Evolutionary conservation across 306 rosid species (phyloP).

Genomic region (Geum urbanum): DNA sequence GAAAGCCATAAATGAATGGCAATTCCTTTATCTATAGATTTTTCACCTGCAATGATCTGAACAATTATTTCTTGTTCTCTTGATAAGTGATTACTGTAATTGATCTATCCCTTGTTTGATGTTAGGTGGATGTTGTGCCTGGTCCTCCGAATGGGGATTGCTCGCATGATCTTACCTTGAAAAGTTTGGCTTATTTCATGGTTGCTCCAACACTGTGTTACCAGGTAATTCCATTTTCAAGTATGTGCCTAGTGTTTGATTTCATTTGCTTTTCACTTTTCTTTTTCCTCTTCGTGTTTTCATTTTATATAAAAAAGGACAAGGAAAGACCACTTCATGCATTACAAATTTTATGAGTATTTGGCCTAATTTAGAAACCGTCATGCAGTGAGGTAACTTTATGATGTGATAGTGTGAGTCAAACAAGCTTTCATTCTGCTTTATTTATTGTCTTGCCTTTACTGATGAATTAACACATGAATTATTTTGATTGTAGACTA

Average conservation of each 20-base stretch:
- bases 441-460: neutral
- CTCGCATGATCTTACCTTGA: conserved; percentile 52
- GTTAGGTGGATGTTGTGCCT: conserved; percentile 60
- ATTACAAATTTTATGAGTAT: neutral
- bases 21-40: neutral
- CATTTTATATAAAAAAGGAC: neutral
- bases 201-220: conserved; percentile 96
- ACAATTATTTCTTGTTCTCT: too few species aligned
- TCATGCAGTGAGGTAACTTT: neutral
- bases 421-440: neutral
- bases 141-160: conserved; percentile 37
- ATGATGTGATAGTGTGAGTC: neutral
- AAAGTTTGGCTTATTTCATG: conserved; percentile 82
- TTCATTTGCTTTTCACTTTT: neutral
- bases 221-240: conserved; percentile 55
- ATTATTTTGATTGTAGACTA: conserved; percentile 49
- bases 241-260: too few species aligned
- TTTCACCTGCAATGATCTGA: neutral
- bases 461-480: conserved; percentile 10
- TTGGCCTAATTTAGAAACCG: neutral
- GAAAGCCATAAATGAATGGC: neutral
- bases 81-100: conserved; percentile 9
- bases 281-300: neutral
- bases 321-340: neutral
- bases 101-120: conserved; percentile 24